Conservation (phyloP, 768 basidiomycete species). For the Lactifluus echinatus region DNA sequence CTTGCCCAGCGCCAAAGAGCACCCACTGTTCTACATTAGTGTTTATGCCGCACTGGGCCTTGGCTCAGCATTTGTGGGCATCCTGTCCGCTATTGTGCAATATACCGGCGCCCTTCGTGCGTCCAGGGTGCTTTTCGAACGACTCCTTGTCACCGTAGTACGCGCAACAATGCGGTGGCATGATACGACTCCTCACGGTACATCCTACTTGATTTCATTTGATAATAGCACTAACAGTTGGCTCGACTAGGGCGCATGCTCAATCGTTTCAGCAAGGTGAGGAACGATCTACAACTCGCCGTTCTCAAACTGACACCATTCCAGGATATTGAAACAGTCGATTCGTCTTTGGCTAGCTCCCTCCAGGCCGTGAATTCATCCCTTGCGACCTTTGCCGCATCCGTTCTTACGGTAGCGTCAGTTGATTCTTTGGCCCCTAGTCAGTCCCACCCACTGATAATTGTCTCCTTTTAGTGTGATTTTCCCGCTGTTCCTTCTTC, state of each 20-base stretch:
- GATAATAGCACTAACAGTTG: neutral
- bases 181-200: slow-evolving; percentile 75
- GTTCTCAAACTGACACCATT: neutral
- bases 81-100: slow-evolving; percentile 43
- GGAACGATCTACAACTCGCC: neutral
- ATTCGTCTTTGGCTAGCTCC: slow-evolving; percentile 57
- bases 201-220: neutral
- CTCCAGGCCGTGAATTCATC: slow-evolving; percentile 73
- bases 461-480: slow-evolving; percentile 37
- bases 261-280: slow-evolving; percentile 71
- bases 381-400: slow-evolving; percentile 66
- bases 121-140: slow-evolving; percentile 33
- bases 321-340: slow-evolving; percentile 81
- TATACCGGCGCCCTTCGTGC: slow-evolving; percentile 47
- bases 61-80: slow-evolving; percentile 36
- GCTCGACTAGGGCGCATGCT: slow-evolving; percentile 58
- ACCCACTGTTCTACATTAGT: slow-evolving; percentile 65
- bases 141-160: slow-evolving; percentile 60
- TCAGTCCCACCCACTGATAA: slow-evolving; percentile 21
- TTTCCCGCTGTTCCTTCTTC: slow-evolving; percentile 78
- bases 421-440: slow-evolving; percentile 22
- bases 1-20: slow-evolving; percentile 43
- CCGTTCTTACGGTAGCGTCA: slow-evolving; percentile 63
- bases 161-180: slow-evolving; percentile 80
- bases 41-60: slow-evolving; percentile 58